Conservation (phyloP, 768 basidiomycete species). For the Rhodotorula toruloides region DNA sequence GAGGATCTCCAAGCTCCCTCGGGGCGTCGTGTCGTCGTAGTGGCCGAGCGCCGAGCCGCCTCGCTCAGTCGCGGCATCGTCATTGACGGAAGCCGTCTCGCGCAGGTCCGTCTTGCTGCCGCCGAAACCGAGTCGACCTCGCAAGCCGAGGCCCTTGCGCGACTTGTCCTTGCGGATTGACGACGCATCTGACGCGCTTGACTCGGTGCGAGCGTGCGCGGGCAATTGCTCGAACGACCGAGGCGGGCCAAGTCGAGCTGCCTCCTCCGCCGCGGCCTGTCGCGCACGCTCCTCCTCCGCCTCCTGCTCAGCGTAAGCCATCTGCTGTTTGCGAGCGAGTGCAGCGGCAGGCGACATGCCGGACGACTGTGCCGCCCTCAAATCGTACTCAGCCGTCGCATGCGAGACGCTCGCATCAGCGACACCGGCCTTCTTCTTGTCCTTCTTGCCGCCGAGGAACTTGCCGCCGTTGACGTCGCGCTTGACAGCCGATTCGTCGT, state of each 20-base stretch:
- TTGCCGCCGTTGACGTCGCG: neutral
- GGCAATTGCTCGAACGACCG: slow-evolving; percentile 18
- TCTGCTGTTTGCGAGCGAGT: slow-evolving; percentile 48
- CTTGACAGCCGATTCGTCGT: slow-evolving; percentile 48
- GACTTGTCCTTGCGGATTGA: slow-evolving; percentile 56
- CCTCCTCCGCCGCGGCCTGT: slow-evolving; percentile 38
- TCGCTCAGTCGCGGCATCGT: slow-evolving; percentile 5
- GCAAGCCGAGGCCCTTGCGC: slow-evolving; percentile 42
- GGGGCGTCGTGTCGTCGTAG: slow-evolving; percentile 15
- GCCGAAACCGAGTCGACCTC: slow-evolving; percentile 31
- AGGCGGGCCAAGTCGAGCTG: slow-evolving; percentile 24
- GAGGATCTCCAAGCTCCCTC: slow-evolving; percentile 35
- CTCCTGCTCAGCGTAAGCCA: slow-evolving; percentile 45
- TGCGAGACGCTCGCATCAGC: slow-evolving; percentile 69
- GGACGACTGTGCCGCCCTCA: slow-evolving; percentile 23
- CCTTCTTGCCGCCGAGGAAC: slow-evolving; percentile 41
- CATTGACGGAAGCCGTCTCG: neutral
- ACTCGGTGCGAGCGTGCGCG: slow-evolving; percentile 8
- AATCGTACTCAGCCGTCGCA: slow-evolving; percentile 66
- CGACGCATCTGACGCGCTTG: slow-evolving; percentile 20
- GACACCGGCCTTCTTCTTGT: slow-evolving; percentile 62
- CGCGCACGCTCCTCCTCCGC: slow-evolving; percentile 36
- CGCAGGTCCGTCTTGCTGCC: slow-evolving; percentile 30
- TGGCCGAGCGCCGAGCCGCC: neutral
- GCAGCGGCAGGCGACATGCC: slow-evolving; percentile 60